Conservation (phyloP, 2,329 filamentous ascomycete genomes). For the Paecilomyces variotii region DNA sequence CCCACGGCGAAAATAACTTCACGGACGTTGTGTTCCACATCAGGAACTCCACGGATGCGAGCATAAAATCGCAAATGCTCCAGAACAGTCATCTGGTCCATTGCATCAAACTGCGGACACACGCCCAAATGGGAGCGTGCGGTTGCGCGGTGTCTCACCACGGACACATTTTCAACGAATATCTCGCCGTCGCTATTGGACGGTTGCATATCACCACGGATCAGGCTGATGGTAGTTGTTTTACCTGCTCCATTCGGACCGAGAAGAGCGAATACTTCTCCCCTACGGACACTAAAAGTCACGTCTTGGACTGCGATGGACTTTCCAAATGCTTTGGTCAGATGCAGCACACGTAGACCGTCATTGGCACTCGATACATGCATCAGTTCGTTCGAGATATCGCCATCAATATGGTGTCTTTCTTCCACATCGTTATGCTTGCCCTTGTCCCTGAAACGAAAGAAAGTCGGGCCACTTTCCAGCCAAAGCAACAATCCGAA, state of each 20-base stretch:
- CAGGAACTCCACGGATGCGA: conserved; percentile 65
- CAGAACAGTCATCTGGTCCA: conserved; percentile 82
- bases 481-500: conserved; percentile 70
- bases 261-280: conserved; percentile 80
- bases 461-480: conserved; percentile 64
- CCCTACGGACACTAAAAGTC: conserved; percentile 69
- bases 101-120: conserved; percentile 79
- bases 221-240: conserved; percentile 78
- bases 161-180: conserved; percentile 68
- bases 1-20: conserved; percentile 77
- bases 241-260: conserved; percentile 91
- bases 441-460: conserved; percentile 40
- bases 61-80: conserved; percentile 89
- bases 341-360: conserved; percentile 68
- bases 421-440: conserved; percentile 38
- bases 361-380: conserved; percentile 56
- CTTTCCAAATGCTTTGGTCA: conserved; percentile 70
- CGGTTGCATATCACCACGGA: conserved; percentile 79
- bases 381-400: conserved; percentile 57
- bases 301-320: conserved; percentile 81
- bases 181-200: conserved; percentile 66
- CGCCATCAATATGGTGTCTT: conserved; percentile 40
- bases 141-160: conserved; percentile 61
- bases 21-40: conserved; percentile 68
- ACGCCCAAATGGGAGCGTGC: conserved; percentile 78